Evolutionary conservation across 495 filamentous ascomycete species (phyloP), one percentile per base, ranked within the genome.

Genomic region (Endocarpon pusillum): DNA sequence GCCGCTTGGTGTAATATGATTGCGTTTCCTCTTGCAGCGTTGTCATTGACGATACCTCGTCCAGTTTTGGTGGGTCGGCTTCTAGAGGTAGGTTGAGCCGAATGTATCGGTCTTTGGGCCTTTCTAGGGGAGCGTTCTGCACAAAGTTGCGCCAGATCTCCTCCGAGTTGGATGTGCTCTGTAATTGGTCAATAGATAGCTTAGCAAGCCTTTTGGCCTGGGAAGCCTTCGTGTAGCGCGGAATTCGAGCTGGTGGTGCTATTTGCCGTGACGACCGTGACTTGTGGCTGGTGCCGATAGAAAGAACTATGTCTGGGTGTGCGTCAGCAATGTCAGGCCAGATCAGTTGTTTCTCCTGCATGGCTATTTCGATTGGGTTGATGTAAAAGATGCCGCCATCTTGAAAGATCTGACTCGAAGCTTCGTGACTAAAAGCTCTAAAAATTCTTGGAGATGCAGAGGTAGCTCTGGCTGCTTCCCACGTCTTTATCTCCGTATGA

Each of bases 401-500:
- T 25, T 25, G 8, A 12, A 8, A 25, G 12, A 25, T 12, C 8
- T 12, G 23, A 12, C 23, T 12, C 12, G 23, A 8, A 25, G 23
- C 8, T 8, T 25, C 23, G 12, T 25, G 23, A 25, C 8, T 12
- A 12, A 8, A 25, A 8, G 23, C 8, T 40, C 60, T 58, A 49
- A 68, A 69, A 24, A 48, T 54, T 5, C 41, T 47, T 4, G 61
- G 62, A 7, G 60, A 52, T 3, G 66, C 64, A 10, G 63, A 52
- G 2, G 68, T 62, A 15, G 63, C 61, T 7, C 64, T 54, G n/a
- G 57, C 58, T 2, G 56, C 61, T 53, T 70, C 57, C 63, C 62
- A 67, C 3, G 51, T 46, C 37, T 55, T 55, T 11, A 67, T 29
- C 40, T 65, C 62, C 14, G 51, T 45, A 4, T 43, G 32, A n/a